These are phyloP conservation scores for Pseudogymnoascus sp. DNA, from an alignment of 2,329 filamentous ascomycete genomes.

Conservation along the genomic window DNA sequence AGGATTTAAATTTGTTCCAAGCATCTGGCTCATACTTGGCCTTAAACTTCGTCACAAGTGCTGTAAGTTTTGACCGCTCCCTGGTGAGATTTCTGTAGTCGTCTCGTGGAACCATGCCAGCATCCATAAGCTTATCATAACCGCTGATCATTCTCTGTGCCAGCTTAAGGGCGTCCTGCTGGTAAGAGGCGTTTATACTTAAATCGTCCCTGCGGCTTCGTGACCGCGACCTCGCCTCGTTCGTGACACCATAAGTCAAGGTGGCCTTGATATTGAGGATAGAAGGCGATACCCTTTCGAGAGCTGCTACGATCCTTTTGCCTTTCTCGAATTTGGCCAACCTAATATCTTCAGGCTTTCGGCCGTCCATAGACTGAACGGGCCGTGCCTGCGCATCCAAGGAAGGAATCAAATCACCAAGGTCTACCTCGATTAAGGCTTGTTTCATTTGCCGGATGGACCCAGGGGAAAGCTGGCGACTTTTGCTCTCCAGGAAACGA, in stretches of 20 bases:
- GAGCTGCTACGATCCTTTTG: conserved; percentile 40
- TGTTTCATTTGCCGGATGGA: neutral
- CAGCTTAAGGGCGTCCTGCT: conserved; percentile 19
- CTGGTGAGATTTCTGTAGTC: conserved; percentile 14
- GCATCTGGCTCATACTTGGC: conserved; percentile 13
- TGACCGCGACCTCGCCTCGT: neutral
- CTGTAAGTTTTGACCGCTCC: conserved; percentile 28
- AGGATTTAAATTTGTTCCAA: conserved; percentile 1
- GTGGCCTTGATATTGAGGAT: conserved; percentile 22
- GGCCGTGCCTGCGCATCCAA: conserved; percentile 14
- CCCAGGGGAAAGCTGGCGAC: neutral
- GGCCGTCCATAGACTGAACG: neutral
- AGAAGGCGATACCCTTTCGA: conserved; percentile 35
- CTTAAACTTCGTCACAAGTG: conserved; percentile 26
- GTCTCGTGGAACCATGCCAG: conserved; percentile 20
- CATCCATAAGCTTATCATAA: conserved; percentile 25
- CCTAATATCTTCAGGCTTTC: neutral
- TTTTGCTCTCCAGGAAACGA: conserved; percentile 26
- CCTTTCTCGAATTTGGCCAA: conserved; percentile 38
- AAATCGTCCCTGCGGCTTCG: neutral
- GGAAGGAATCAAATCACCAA: neutral
- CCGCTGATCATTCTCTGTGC: conserved; percentile 26
- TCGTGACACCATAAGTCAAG: conserved; percentile 17
- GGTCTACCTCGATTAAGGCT: neutral
- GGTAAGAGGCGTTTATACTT: conserved; percentile 6